Percentiles rank a stretch among this genome's conserved stretches.
These are phyloP conservation scores for Penicillium maclennaniae DNA, from an alignment of 495 filamentous ascomycete species.

Conservation along the genomic window DNA sequence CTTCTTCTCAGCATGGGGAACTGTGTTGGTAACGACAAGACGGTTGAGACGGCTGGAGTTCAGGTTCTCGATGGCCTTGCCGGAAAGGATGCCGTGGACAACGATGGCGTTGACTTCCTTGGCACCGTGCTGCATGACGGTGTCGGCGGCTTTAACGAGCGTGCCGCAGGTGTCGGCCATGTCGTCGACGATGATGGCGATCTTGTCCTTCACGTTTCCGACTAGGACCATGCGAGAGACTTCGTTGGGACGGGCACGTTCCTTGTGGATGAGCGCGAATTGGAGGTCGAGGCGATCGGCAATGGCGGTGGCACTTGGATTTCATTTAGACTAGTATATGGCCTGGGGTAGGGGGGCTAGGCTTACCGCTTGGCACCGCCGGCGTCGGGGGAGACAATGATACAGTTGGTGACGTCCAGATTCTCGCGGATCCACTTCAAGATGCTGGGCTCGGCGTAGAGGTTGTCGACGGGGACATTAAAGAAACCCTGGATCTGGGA, in stretches of 20 bases:
- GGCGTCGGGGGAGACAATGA: constrained; percentile 95
- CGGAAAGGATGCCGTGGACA: constrained; percentile 91
- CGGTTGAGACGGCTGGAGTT: constrained; percentile 74
- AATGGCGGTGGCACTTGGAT: constrained; percentile 77
- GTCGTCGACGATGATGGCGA: constrained; percentile 77
- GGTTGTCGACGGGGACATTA: constrained; percentile 94
- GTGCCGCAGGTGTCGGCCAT: constrained; percentile 94
- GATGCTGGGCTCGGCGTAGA: constrained; percentile 93
- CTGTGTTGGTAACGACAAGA: constrained; percentile 96
- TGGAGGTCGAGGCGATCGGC: constrained; percentile 90
- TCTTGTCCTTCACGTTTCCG: constrained; percentile 57
- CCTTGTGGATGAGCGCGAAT: constrained; percentile 99
- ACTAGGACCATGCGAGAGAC: constrained; percentile 91
- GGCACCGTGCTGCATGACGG: constrained; percentile 85
- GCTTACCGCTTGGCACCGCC: constrained; percentile 90
- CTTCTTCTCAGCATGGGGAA: constrained; percentile 76
- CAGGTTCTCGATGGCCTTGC: constrained; percentile 84
- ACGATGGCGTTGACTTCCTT: constrained; percentile 89
- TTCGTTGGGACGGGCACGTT: constrained; percentile 91
- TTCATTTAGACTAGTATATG: background rate
- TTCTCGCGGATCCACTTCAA: constrained; percentile 89
- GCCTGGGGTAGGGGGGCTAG: background rate
- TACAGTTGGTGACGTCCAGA: constrained; percentile 73
- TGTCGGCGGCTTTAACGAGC: constrained; percentile 86
- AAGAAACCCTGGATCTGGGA: constrained; percentile 82